Evolutionary conservation across 352 stramenopile genomes (phyloP).

Genomic region (Globisporangium viniferum): DNA sequence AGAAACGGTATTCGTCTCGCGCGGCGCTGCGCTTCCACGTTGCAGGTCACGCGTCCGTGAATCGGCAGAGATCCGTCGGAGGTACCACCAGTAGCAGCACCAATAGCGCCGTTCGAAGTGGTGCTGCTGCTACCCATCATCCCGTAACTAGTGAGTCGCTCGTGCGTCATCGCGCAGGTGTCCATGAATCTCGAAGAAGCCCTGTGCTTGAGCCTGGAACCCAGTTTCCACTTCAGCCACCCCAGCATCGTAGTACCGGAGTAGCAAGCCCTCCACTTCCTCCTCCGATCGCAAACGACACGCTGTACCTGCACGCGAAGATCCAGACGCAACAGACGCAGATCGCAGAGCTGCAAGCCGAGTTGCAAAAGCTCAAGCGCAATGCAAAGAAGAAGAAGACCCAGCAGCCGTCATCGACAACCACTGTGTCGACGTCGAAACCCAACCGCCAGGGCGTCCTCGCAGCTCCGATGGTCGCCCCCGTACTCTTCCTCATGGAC

Average conservation of each 20-base stretch:
- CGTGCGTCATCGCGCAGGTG: background rate
- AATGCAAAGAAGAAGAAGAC: conserved; percentile 10
- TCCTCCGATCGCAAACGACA: background rate
- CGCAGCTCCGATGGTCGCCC: conserved; percentile 32
- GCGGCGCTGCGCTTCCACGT: conserved; percentile 61
- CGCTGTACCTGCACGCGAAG: conserved; percentile 26
- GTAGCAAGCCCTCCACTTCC: background rate
- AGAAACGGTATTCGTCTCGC: conserved; percentile 46
- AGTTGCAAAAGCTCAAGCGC: conserved; percentile 29
- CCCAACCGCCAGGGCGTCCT: background rate
- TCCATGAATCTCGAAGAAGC: background rate
- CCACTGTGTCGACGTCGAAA: background rate
- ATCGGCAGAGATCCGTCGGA: background rate
- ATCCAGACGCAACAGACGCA: conserved; percentile 44
- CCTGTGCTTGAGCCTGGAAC: background rate
- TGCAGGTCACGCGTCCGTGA: conserved; percentile 24
- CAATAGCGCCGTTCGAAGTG: background rate
- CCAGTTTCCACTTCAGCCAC: background rate
- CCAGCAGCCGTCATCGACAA: background rate
- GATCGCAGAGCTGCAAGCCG: conserved; percentile 37
- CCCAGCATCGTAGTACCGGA: background rate
- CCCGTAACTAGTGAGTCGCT: background rate
- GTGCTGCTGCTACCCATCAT: background rate
- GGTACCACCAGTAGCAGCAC: background rate
- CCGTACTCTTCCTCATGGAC: conserved; percentile 53